These are phyloP conservation scores for Eucalyptus curtisii DNA, from an alignment of 345 rosid species.

Conservation along the genomic window DNA sequence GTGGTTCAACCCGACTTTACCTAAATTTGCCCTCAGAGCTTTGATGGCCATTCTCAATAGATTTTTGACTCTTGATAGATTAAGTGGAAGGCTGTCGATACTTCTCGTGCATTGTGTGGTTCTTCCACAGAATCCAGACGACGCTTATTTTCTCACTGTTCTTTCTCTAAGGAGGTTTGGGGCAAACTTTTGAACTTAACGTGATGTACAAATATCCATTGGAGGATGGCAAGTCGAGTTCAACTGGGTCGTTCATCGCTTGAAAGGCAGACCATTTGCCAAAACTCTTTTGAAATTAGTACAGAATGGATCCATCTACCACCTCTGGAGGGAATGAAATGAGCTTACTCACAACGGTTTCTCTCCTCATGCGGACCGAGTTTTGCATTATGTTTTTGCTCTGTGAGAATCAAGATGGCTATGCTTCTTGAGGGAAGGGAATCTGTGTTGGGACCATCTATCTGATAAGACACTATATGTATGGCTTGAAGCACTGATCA, in stretches of 20 bases:
- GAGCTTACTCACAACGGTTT: background rate
- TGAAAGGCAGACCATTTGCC: background rate
- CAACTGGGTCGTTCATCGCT: background rate
- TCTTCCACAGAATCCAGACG: background rate
- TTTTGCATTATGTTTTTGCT: background rate
- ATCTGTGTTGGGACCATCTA: background rate
- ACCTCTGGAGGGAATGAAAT: background rate
- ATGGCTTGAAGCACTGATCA: background rate
- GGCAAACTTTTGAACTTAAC: background rate
- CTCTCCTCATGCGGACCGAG: background rate
- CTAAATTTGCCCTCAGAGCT: background rate
- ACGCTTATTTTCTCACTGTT: background rate
- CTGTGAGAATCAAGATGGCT: background rate
- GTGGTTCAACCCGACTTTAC: background rate
- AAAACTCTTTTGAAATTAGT: background rate
- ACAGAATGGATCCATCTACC: background rate
- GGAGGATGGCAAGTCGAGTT: background rate
- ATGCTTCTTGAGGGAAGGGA: background rate
- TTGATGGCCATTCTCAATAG: background rate
- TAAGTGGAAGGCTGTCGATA: background rate
- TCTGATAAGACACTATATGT: background rate
- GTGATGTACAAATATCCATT: background rate
- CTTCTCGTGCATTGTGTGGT: background rate
- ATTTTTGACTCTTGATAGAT: background rate
- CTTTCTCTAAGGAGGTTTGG: background rate